phyloP scores from a whole-genome alignment of 169 alveolate species.

The Plasmodium relictum region DNA sequence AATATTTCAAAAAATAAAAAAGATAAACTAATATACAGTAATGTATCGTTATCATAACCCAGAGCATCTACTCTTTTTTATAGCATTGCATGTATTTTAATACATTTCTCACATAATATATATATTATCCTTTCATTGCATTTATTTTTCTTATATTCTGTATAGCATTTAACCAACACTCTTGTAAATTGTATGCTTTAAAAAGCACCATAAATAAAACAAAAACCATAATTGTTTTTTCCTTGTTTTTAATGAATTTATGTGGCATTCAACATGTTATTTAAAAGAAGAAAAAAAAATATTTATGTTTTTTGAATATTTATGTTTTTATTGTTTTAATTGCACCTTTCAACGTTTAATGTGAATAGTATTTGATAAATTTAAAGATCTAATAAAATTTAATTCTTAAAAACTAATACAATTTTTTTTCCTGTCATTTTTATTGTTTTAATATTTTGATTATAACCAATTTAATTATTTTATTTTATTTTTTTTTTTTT shows the following conservation, averaged over 20 bases:
- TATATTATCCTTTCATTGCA: too few species aligned
- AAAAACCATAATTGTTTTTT: too few species aligned
- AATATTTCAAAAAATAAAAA: too few species aligned
- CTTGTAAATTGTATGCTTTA: too few species aligned
- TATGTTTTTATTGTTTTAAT: not conserved
- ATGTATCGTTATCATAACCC: too few species aligned
- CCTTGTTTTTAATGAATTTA: not conserved
- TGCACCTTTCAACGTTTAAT: not conserved
- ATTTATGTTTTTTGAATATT: not conserved
- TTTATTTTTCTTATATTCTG: too few species aligned
- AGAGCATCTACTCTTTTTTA: too few species aligned
- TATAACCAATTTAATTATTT: not conserved
- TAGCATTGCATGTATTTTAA: too few species aligned
- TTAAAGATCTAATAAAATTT: not conserved
- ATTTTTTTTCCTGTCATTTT: not conserved
- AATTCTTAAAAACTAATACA: constrained; percentile 3
- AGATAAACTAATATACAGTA: too few species aligned
- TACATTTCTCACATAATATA: too few species aligned
- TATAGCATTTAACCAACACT: too few species aligned
- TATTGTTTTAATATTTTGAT: not conserved
- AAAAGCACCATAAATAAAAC: too few species aligned
- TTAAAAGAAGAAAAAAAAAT: constrained; percentile 10
- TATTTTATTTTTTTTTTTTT: constrained; percentile 1
- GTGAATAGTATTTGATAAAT: not conserved
- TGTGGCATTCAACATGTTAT: not conserved